A percentile compares a stretch with the other conserved stretches of the same genome.
These are phyloP conservation scores for Teratosphaeria viscida DNA, from an alignment of 2,329 filamentous ascomycete species.

Conservation along the genomic window DNA sequence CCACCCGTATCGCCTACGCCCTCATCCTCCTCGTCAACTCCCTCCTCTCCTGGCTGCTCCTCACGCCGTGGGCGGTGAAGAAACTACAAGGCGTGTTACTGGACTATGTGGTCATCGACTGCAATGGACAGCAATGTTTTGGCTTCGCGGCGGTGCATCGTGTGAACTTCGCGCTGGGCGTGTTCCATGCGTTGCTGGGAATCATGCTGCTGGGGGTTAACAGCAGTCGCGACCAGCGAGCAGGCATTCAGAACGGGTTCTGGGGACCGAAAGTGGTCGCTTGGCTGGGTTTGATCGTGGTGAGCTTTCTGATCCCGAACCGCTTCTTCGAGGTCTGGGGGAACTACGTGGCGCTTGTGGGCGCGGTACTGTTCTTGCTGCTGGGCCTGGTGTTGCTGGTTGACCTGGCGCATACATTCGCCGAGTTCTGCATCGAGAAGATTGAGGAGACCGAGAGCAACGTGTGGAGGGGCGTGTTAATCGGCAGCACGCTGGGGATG, in stretches of 20 bases:
- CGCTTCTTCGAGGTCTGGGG: slow-evolving; percentile 92
- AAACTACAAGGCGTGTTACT: slow-evolving; percentile 86
- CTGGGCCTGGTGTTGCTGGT: slow-evolving; percentile 87
- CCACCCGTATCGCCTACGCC: slow-evolving; percentile 76
- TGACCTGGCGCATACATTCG: slow-evolving; percentile 93
- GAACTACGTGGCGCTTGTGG: slow-evolving; percentile 79
- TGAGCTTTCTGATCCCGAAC: slow-evolving; percentile 94
- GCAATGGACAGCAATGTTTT: slow-evolving; percentile 73
- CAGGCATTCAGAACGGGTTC: slow-evolving; percentile 90
- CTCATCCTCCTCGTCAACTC: slow-evolving; percentile 93
- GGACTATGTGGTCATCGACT: slow-evolving; percentile 93
- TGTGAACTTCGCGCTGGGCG: slow-evolving; percentile 92
- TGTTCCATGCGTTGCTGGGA: slow-evolving; percentile 85
- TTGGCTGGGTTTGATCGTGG: slow-evolving; percentile 76
- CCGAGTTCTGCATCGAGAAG: slow-evolving; percentile 86
- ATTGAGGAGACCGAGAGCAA: slow-evolving; percentile 83
- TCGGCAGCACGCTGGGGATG: slow-evolving; percentile 89
- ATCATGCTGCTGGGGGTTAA: slow-evolving; percentile 76
- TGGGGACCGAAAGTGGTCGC: slow-evolving; percentile 93
- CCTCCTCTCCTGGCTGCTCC: slow-evolving; percentile 96
- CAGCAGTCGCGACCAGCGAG: slow-evolving; percentile 77
- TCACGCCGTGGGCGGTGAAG: slow-evolving; percentile 95
- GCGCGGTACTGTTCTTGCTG: slow-evolving; percentile 86
- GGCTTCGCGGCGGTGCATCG: slow-evolving; percentile 94
- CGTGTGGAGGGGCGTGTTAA: slow-evolving; percentile 74